phyloP scores from a whole-genome alignment of 169 alveolate species.

The Cryptosporidium sp. region DNA sequence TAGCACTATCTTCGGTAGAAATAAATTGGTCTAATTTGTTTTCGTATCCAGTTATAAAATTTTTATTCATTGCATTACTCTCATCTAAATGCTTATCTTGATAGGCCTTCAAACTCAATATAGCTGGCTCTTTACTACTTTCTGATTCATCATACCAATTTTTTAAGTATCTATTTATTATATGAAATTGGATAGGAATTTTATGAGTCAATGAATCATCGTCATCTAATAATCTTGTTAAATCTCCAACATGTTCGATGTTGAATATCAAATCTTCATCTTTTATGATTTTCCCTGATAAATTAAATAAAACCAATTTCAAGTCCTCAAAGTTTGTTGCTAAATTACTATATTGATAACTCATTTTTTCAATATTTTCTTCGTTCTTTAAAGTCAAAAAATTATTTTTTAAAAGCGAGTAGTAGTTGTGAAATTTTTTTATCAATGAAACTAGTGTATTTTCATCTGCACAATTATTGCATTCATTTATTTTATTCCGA shows the following conservation, averaged over 20 bases:
- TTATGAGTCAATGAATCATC: background rate
- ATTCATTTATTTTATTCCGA: background rate
- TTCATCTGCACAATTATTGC: background rate
- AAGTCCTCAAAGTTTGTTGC: background rate
- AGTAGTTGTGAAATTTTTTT: background rate
- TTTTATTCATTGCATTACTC: background rate
- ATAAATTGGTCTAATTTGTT: background rate
- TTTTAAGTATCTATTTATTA: background rate
- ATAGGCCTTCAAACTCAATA: background rate
- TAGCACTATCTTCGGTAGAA: background rate
- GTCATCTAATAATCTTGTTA: background rate
- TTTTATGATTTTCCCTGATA: constrained; percentile 21
- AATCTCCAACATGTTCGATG: constrained; percentile 1
- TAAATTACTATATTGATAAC: background rate
- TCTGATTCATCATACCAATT: background rate
- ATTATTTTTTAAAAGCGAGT: background rate
- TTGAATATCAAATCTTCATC: constrained; percentile 9
- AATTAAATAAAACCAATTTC: background rate
- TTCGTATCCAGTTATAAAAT: background rate
- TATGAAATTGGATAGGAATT: background rate
- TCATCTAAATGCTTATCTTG: background rate
- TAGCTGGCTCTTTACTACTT: background rate
- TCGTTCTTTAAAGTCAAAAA: background rate
- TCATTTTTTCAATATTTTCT: constrained; percentile 1
- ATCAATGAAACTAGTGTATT: background rate